Evolutionary conservation across 1,284 basidiomycete species (phyloP).

Genomic region (Austroboletus novae-zelandiae): DNA sequence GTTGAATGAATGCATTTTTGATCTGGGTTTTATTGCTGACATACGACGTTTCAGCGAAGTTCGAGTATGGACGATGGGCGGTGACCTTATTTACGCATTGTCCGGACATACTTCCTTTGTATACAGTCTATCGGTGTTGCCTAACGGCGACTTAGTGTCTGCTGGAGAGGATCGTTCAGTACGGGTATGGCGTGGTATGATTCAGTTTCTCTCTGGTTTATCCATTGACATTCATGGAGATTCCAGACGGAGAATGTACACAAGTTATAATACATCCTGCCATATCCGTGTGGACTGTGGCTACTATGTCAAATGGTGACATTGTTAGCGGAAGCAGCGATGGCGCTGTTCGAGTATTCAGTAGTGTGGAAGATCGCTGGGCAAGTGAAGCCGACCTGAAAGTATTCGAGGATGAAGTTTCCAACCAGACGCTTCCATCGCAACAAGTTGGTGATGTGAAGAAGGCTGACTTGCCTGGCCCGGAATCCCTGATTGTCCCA

Average conservation of each 20-base stretch:
- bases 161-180: conserved; percentile 84
- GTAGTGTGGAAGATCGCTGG: conserved; percentile 69
- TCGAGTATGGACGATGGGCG: conserved; percentile 86
- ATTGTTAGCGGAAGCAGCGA: conserved; percentile 92
- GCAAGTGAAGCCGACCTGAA: conserved; percentile 67
- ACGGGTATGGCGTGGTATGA: conserved; percentile 71
- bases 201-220: not conserved
- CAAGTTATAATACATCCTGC: conserved; percentile 92
- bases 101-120: conserved; percentile 97
- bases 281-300: conserved; percentile 92
- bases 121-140: conserved; percentile 85
- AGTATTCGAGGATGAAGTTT: conserved; percentile 71
- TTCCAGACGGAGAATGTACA: conserved; percentile 67
- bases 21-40: conserved; percentile 3
- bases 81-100: conserved; percentile 74
- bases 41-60: conserved; percentile 60
- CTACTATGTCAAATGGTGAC: conserved; percentile 83
- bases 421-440: conserved; percentile 64
- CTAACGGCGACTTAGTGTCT: conserved; percentile 70
- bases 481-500: conserved; percentile 73
- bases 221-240: conserved; percentile 1
- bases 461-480: conserved; percentile 82
- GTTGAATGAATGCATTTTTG: conserved; percentile 37
- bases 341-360: conserved; percentile 86
- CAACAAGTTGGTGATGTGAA: conserved; percentile 93